Percentiles rank a stretch among this genome's conserved stretches.
phyloP scores from a whole-genome alignment of 345 rosid species.

The Eucalyptus brandiana region DNA sequence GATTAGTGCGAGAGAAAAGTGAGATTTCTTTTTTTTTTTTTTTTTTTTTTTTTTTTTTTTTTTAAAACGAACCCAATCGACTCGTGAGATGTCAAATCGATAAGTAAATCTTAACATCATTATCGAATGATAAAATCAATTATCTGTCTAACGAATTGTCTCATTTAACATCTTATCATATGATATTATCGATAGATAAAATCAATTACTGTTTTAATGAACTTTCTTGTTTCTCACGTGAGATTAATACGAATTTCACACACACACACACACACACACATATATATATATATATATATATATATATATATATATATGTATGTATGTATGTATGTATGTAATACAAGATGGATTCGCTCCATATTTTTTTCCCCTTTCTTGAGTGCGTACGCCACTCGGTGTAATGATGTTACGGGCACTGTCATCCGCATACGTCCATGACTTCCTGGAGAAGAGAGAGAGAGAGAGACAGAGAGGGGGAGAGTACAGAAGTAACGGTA shows the following conservation, averaged over 20 bases:
- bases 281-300: no score
- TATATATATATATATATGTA: no score
- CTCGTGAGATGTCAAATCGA: background rate
- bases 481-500: background rate
- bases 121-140: no score
- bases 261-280: no score
- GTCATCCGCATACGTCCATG: background rate
- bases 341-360: background rate
- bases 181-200: no score
- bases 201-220: no score
- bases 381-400: background rate
- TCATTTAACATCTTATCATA: no score
- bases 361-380: background rate
- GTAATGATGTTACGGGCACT: background rate
- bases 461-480: background rate
- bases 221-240: no score
- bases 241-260: accelerated
- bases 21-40: no score
- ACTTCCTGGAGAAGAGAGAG: background rate
- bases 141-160: accelerated
- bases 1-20: background rate
- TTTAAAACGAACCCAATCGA: accelerated
- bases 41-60: accelerated
- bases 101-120: background rate
- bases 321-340: no score